phyloP scores from a whole-genome alignment of 805 yeast species.

The Metschnikowia sp. region DNA sequence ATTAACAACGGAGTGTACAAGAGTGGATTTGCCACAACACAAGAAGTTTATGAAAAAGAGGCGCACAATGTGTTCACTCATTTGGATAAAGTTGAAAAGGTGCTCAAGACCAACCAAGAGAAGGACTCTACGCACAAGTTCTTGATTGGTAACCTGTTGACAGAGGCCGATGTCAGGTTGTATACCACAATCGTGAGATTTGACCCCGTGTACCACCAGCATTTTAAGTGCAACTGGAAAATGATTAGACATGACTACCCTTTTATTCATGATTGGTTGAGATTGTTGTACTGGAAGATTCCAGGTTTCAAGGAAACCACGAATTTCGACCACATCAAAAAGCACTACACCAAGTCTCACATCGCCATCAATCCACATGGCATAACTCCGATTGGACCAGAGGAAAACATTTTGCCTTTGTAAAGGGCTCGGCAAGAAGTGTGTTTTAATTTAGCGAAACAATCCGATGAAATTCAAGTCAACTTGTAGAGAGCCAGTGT shows the following conservation, averaged over 20 bases:
- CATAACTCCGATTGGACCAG: slow-evolving; percentile 86
- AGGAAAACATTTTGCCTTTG: slow-evolving; percentile 59
- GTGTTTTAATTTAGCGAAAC: neutral
- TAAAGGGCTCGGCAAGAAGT: neutral
- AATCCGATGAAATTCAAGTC: too few species aligned
- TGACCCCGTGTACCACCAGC: slow-evolving; percentile 92
- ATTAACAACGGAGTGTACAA: slow-evolving; percentile 94
- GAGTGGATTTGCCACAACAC: slow-evolving; percentile 82
- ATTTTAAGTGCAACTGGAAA: slow-evolving; percentile 87
- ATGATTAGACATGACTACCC: slow-evolving; percentile 83
- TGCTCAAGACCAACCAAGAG: slow-evolving; percentile 47
- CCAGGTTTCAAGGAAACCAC: slow-evolving; percentile 77
- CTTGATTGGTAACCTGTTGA: slow-evolving; percentile 61
- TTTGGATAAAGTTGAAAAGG: slow-evolving; percentile 65
- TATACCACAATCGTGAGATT: slow-evolving; percentile 86
- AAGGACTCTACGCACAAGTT: slow-evolving; percentile 23
- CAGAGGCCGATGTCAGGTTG: slow-evolving; percentile 89
- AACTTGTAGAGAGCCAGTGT: too few species aligned
- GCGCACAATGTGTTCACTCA: slow-evolving; percentile 60
- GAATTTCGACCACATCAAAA: slow-evolving; percentile 84
- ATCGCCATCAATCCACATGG: slow-evolving; percentile 73
- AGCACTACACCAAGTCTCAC: slow-evolving; percentile 88
- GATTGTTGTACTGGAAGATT: slow-evolving; percentile 75
- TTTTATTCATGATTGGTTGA: slow-evolving; percentile 70
- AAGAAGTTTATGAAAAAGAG: slow-evolving; percentile 74